Conservation (phyloP, 768 basidiomycete species). For the Hericium coralloides region DNA sequence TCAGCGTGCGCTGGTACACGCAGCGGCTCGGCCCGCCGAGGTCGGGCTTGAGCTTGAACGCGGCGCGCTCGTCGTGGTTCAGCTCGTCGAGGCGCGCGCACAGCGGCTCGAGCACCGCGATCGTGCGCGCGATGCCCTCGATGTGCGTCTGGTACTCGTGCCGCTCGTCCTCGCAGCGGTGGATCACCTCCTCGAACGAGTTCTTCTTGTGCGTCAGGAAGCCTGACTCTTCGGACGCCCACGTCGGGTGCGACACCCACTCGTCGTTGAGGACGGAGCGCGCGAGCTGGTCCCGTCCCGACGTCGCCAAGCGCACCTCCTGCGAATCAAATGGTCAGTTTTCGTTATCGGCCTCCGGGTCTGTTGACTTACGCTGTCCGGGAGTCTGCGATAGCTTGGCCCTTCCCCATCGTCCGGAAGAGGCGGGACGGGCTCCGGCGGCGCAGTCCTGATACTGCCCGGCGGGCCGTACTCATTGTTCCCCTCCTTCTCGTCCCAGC, state of each 20-base stretch:
- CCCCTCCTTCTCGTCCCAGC: constrained; percentile 61
- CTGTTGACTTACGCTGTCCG: constrained; percentile 63
- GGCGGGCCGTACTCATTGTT: constrained; percentile 63
- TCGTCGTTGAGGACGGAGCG: constrained; percentile 94
- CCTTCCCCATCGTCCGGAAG: constrained; percentile 81
- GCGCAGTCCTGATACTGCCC: constrained; percentile 66
- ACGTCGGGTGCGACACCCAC: constrained; percentile 98
- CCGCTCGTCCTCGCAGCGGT: constrained; percentile 96
- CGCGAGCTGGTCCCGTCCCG: constrained; percentile 88
- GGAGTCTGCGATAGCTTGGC: constrained; percentile 87
- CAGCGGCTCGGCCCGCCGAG: constrained; percentile 84
- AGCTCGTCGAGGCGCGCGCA: constrained; percentile 79
- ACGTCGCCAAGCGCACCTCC: constrained; percentile 88
- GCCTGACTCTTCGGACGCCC: constrained; percentile 94
- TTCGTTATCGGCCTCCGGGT: background rate
- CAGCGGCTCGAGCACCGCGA: constrained; percentile 85
- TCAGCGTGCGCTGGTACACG: constrained; percentile 88
- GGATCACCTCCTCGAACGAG: constrained; percentile 87
- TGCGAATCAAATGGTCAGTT: constrained; percentile 21
- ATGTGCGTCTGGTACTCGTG: constrained; percentile 97
- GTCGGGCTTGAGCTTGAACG: constrained; percentile 76
- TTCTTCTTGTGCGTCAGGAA: constrained; percentile 97
- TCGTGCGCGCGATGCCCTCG: constrained; percentile 84
- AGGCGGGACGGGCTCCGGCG: constrained; percentile 70
- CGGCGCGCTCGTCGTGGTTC: constrained; percentile 75